Conservation (phyloP, 352 stramenopile species). For the Pythium apleroticum region DNA sequence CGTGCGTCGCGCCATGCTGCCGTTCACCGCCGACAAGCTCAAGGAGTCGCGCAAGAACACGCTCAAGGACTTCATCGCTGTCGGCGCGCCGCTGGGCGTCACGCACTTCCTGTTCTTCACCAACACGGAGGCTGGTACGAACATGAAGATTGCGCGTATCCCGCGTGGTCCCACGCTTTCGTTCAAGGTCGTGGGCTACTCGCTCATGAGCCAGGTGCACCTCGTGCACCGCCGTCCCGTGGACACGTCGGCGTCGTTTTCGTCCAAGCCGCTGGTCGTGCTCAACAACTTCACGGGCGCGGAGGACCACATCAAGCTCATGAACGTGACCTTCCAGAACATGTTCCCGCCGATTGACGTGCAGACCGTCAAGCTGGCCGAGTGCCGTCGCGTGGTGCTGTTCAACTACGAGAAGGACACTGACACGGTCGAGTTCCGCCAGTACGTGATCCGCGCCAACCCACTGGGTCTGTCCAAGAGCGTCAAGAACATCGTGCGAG, state of each 20-base stretch:
- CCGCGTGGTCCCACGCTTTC: conserved; percentile 94
- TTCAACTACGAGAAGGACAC: conserved; percentile 95
- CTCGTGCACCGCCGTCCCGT: conserved; percentile 90
- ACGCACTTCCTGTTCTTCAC: conserved; percentile 97
- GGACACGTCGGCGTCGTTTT: conserved; percentile 84
- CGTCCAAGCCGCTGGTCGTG: conserved; percentile 94
- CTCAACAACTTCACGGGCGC: conserved; percentile 98
- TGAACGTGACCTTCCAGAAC: conserved; percentile 99
- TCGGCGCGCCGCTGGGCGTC: conserved; percentile 92
- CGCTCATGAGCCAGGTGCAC: conserved; percentile 92
- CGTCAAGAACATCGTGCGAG: conserved; percentile 63
- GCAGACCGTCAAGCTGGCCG: conserved; percentile 92
- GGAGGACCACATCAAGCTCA: conserved; percentile 89
- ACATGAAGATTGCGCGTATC: conserved; percentile 93
- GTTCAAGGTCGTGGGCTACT: conserved; percentile 92
- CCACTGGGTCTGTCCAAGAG: conserved; percentile 93
- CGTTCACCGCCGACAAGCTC: conserved; percentile 93
- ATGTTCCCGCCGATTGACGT: conserved; percentile 99
- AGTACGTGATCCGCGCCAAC: conserved; percentile 96
- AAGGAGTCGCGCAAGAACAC: conserved; percentile 91
- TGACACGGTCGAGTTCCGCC: conserved; percentile 94
- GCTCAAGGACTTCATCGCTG: conserved; percentile 91
- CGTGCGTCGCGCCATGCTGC: conserved; percentile 93
- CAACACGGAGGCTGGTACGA: conserved; percentile 93
- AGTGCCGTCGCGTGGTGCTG: conserved; percentile 96